Evolutionary conservation across 306 rosid species (phyloP), one percentile per base, ranked within the genome.

Genomic region (Luffa aegyptiaca): DNA sequence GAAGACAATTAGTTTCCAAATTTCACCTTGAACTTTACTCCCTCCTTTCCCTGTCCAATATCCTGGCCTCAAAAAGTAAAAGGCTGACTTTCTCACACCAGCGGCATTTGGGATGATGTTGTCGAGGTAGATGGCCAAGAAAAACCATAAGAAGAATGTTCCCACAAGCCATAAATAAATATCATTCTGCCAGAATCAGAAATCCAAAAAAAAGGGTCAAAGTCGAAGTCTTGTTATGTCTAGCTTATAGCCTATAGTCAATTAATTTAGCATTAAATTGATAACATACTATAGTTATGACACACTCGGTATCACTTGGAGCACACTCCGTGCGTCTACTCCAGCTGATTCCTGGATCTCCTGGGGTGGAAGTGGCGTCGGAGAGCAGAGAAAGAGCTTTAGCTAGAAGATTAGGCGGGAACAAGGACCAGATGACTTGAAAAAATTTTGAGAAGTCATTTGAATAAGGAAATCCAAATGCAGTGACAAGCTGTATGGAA

Each of bases 371-470:
- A 59, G 89, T 89, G 55, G 93, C 97, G 2, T 48, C 39, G 36
- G 92, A 78, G 55, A 94, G 98, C 36, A 92, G 53, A 2, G 10
- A 0, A 85, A 94, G 78, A 76, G 88, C 97, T 86, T 87, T 44
- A 78, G 97, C 86, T 62, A 94, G 91, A 83, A 92, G 93, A 79
- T 92, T 92, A 20, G 98, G 98, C 0, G 98, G 97, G 88, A 91
- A 92, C 31, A 94, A 57, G 53, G 98, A 91, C 95, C 95, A 91
- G 84, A 87, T 3, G 59, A 13, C 3, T 82, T 84, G 88, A 39
- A 61, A 1, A 70, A 37, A 45, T 8, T 21, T 71, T 21, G 87
- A 81, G 77, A 72, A 48, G 81, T 16, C 0, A 0, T 26, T 0
- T 0, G 3, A 2, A 53, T 94, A 92, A 44, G 97, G 97, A 87